phyloP scores from a whole-genome alignment of 2,329 filamentous ascomycete genomes.

The Calcarisporium arbuscula region DNA sequence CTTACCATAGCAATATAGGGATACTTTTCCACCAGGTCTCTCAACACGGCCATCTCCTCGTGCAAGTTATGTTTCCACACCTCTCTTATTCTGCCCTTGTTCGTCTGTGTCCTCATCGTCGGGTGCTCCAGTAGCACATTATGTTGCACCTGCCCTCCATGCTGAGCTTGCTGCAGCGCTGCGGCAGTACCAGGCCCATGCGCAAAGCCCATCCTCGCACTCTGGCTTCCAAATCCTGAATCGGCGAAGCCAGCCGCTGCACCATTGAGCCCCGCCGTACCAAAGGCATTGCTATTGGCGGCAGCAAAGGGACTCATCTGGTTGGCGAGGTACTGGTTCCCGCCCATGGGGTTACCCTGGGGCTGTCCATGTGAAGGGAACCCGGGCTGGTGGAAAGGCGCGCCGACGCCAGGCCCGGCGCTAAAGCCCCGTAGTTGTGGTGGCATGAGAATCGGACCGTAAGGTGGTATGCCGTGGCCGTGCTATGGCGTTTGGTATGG shows the following conservation, averaged over 20 bases:
- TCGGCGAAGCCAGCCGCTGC: slow-evolving; percentile 54
- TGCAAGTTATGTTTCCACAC: slow-evolving; percentile 92
- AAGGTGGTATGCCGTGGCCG: background rate
- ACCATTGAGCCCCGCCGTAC: slow-evolving; percentile 50
- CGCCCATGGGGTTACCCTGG: slow-evolving; percentile 48
- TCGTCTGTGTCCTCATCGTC: slow-evolving; percentile 43
- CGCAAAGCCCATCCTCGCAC: slow-evolving; percentile 80
- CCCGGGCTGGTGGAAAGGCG: slow-evolving; percentile 38
- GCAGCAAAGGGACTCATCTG: slow-evolving; percentile 60
- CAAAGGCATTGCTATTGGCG: slow-evolving; percentile 49
- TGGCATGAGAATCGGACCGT: slow-evolving; percentile 20
- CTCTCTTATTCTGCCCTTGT: slow-evolving; percentile 83
- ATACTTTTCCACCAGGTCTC: slow-evolving; percentile 81
- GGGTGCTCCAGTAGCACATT: slow-evolving; percentile 35
- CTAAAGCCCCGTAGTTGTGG: slow-evolving; percentile 32
- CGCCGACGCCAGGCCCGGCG: slow-evolving; percentile 29
- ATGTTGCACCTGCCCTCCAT: slow-evolving; percentile 36
- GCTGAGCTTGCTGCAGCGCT: slow-evolving; percentile 53
- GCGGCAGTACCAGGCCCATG: slow-evolving; percentile 51
- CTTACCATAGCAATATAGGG: slow-evolving; percentile 96
- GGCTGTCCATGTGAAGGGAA: slow-evolving; percentile 47
- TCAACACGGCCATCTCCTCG: slow-evolving; percentile 81
- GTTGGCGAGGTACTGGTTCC: slow-evolving; percentile 68
- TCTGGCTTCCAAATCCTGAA: slow-evolving; percentile 77
- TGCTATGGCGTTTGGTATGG: background rate